A percentile compares a stretch with the other conserved stretches of the same genome.
phyloP scores from a whole-genome alignment of 345 rosid species.

The Laguncularia racemosa region DNA sequence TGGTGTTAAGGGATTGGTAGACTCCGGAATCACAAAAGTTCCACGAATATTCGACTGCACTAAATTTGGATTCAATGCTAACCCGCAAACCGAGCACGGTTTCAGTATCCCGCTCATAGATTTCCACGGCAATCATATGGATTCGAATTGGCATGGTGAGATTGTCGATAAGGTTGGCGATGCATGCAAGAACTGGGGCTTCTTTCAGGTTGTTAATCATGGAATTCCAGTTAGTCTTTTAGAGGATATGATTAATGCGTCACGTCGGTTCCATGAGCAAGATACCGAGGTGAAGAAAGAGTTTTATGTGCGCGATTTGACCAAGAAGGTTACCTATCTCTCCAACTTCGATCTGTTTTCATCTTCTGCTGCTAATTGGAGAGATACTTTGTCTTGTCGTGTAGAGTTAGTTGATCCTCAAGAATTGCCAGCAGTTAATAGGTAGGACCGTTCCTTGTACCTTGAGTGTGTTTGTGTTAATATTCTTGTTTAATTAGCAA shows the following conservation, averaged over 20 bases:
- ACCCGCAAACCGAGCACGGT: neutral
- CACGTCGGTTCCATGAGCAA: slow-evolving; percentile 16
- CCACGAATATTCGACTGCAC: slow-evolving; percentile 8
- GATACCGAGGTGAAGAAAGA: slow-evolving; percentile 15
- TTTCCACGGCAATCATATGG: neutral
- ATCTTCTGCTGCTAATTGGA: slow-evolving; percentile 19
- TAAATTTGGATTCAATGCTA: neutral
- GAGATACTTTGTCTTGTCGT: slow-evolving; percentile 9
- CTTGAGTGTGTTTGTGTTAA: too few species aligned
- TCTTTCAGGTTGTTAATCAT: slow-evolving; percentile 20
- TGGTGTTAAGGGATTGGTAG: slow-evolving; percentile 13
- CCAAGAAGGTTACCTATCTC: neutral
- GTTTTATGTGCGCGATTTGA: slow-evolving; percentile 12
- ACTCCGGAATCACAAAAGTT: slow-evolving; percentile 8
- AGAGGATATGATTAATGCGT: slow-evolving; percentile 11
- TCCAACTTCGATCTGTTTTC: slow-evolving; percentile 17
- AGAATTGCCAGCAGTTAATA: slow-evolving; percentile 17
- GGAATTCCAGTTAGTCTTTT: slow-evolving; percentile 8
- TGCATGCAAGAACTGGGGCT: slow-evolving; percentile 16
- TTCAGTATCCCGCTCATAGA: slow-evolving; percentile 7
- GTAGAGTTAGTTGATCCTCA: slow-evolving; percentile 15
- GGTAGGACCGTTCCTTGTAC: neutral
- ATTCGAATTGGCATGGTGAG: neutral
- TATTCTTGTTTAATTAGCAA: too few species aligned
- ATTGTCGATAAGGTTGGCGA: neutral